phyloP scores from a whole-genome alignment of 257 asterid genomes.

The Salvia miltiorrhiza region DNA sequence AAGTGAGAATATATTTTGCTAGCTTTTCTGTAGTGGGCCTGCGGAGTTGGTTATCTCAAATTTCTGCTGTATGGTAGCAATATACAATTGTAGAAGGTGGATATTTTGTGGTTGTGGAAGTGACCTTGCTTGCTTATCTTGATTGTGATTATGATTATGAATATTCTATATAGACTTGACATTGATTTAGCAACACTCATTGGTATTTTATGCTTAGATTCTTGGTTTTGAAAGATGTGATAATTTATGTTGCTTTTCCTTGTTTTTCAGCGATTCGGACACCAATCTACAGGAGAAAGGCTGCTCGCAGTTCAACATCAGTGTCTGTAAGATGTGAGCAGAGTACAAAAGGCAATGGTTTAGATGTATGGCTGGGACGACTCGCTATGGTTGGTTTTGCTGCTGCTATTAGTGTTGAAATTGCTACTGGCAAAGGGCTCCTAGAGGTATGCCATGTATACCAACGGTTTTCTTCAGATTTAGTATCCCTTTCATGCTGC shows the following conservation, averaged over 20 bases:
- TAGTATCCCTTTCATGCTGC: background rate
- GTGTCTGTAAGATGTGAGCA: constrained; percentile 68
- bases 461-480: background rate
- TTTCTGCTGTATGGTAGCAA: background rate
- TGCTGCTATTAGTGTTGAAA: constrained; percentile 63
- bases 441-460: constrained; percentile 32
- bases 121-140: background rate
- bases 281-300: constrained; percentile 22
- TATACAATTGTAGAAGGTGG: background rate
- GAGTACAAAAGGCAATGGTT: constrained; percentile 51
- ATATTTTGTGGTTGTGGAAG: background rate
- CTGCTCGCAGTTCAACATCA: constrained; percentile 27
- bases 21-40: too few species aligned
- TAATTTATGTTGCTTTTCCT: background rate
- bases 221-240: background rate
- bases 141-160: background rate
- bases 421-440: constrained; percentile 84
- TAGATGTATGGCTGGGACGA: constrained; percentile 89
- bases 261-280: constrained; percentile 39
- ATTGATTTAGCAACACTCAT: background rate
- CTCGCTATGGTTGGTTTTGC: constrained; percentile 88
- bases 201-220: background rate
- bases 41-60: background rate
- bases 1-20: background rate
- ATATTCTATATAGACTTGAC: background rate